phyloP scores from a whole-genome alignment of 768 basidiomycete genomes.

The Pulveroboletus frians region DNA sequence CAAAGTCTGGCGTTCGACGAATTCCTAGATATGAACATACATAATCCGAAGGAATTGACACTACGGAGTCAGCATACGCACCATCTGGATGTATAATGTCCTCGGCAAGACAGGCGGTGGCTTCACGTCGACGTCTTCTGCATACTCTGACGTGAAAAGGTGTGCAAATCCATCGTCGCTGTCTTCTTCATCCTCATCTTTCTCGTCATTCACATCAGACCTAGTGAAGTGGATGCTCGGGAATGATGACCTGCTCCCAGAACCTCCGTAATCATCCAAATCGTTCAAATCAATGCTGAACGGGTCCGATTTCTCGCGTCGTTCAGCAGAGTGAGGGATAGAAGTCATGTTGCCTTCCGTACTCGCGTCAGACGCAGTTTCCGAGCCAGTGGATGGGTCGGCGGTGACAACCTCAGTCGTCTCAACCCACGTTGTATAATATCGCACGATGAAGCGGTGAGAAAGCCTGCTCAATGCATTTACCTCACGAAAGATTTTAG shows the following conservation, averaged over 20 bases:
- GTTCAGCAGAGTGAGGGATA: conserved; percentile 41
- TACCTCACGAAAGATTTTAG: conserved; percentile 87
- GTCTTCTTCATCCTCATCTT: conserved; percentile 41
- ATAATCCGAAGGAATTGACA: background rate
- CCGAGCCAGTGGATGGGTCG: conserved; percentile 44
- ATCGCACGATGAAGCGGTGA: conserved; percentile 88
- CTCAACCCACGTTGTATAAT: conserved; percentile 91
- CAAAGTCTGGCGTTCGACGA: conserved; percentile 86
- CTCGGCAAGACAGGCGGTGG: conserved; percentile 34
- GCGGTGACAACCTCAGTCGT: conserved; percentile 49
- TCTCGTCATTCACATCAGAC: conserved; percentile 36
- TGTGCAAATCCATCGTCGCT: conserved; percentile 39
- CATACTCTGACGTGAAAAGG: conserved; percentile 32
- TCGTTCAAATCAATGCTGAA: conserved; percentile 63
- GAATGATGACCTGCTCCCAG: conserved; percentile 55
- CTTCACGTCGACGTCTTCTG: conserved; percentile 31
- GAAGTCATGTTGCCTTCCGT: conserved; percentile 51
- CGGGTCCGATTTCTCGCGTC: conserved; percentile 48
- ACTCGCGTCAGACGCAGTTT: conserved; percentile 33
- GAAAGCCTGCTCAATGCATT: conserved; percentile 82
- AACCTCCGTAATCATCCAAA: conserved; percentile 53
- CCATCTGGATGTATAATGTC: conserved; percentile 95
- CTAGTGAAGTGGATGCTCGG: conserved; percentile 80
- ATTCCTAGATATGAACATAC: conserved; percentile 50
- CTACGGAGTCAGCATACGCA: conserved; percentile 23